Base-by-base conservation (phyloP, 805 yeast species). In the Cyberlindnera meyerae region DNA sequence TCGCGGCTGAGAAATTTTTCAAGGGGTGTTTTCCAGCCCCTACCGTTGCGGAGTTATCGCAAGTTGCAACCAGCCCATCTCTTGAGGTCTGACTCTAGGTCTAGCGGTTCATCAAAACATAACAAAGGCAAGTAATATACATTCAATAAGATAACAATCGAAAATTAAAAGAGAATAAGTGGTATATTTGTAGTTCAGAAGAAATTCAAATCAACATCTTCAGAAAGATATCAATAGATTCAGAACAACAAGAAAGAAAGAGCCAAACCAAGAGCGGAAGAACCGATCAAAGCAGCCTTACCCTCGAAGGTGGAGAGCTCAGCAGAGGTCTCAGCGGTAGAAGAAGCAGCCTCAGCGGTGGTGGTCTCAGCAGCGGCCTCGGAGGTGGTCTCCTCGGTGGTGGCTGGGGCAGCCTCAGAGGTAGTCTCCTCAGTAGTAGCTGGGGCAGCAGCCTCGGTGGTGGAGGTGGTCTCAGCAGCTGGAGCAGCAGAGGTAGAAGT, bases 191-290 rank as follows among this genome's bases (percentile, higher is more conserved):
- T n/a, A n/a, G n/a, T n/a, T n/a, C n/a, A n/a, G n/a, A n/a, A n/a
- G n/a, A n/a, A n/a, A n/a, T n/a, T n/a, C n/a, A n/a, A n/a, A n/a
- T n/a, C n/a, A n/a, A n/a, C n/a, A n/a, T n/a, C n/a, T n/a, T n/a
- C n/a, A n/a, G n/a, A n/a, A n/a, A n/a, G n/a, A n/a, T n/a, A n/a
- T n/a, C 27, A 18, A 26, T 5, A 2, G 11, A 18, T 18, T 35
- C 29, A 40, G 41, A 40, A 45, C 31, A 48, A 33, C 31, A 46
- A 43, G 42, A 49, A 43, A 18, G 40, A 36, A 8, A 48, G 25
- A 29, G 43, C 49, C 31, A 49, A 33, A 33, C 49, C 52, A 29
- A 47, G 34, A 32, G 40, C 46, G 31, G 48, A 42, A 40, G 45
- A 44, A 31, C 44, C 45, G 29, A 42, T 26, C 24, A 47, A 35